Conservation (phyloP, 2,329 filamentous ascomycete species). For the Aspergillus costaricaensis region DNA sequence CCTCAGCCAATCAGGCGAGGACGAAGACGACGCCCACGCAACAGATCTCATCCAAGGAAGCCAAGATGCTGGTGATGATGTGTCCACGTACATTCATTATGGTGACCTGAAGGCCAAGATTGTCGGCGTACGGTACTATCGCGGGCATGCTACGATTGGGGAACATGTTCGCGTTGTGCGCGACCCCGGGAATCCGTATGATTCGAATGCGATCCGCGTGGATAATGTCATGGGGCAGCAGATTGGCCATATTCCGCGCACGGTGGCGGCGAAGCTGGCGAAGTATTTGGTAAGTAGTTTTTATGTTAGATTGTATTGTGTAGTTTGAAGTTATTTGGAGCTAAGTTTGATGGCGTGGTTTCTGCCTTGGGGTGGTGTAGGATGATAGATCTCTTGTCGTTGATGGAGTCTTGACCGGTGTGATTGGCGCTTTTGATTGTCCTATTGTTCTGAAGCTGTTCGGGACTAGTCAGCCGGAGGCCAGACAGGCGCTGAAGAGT, state of each 20-base stretch:
- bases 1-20: conserved; percentile 31
- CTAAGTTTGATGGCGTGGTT: background rate
- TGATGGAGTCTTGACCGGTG: conserved; percentile 69
- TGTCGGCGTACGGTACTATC: conserved; percentile 65
- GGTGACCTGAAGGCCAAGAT: conserved; percentile 55
- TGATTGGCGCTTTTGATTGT: conserved; percentile 69
- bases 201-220: conserved; percentile 74
- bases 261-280: conserved; percentile 69
- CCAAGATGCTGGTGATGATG: conserved; percentile 37
- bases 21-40: conserved; percentile 42
- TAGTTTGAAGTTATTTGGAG: background rate
- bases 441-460: conserved; percentile 70
- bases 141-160: conserved; percentile 61
- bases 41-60: conserved; percentile 33
- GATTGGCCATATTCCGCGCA: conserved; percentile 75
- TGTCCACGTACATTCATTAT: conserved; percentile 42
- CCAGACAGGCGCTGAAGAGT: conserved; percentile 58
- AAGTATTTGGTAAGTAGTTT: conserved; percentile 62
- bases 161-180: conserved; percentile 65
- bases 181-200: conserved; percentile 70
- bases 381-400: conserved; percentile 63
- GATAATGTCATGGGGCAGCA: conserved; percentile 74
- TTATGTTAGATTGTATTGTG: background rate
- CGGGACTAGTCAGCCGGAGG: conserved; percentile 61
- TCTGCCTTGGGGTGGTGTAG: conserved; percentile 21